Evolutionary conservation across 2,329 filamentous ascomycete genomes (phyloP).

Genomic region (Clarireedia monteithiana): DNA sequence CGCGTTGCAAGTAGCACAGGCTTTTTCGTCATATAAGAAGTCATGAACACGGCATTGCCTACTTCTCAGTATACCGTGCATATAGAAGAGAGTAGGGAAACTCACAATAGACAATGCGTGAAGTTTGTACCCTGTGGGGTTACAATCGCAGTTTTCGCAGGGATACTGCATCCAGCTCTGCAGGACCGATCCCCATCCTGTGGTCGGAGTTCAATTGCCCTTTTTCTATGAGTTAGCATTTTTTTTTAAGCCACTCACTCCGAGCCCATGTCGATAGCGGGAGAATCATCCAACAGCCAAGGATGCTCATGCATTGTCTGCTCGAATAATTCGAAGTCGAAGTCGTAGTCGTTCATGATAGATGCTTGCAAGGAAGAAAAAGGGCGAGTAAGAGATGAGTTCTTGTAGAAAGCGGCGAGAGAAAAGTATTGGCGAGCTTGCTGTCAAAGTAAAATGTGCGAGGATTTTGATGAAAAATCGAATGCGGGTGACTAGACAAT

Average conservation of each 20-base stretch:
- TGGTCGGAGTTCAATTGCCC: too few relatives aligned
- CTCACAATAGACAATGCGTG: not conserved
- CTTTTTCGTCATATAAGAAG: not conserved
- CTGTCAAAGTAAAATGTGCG: not conserved
- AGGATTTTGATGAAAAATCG: not conserved
- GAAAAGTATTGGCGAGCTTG: not conserved
- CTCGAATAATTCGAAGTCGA: not conserved
- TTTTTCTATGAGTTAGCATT: constrained; percentile 8
- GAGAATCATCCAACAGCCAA: not conserved
- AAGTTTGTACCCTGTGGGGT: too few relatives aligned
- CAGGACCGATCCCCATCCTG: too few relatives aligned
- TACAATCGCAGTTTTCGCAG: too few relatives aligned
- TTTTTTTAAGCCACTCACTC: constrained; percentile 5
- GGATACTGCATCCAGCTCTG: too few relatives aligned
- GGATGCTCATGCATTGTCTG: not conserved
- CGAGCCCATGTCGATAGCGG: not conserved
- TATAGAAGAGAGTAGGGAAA: not conserved
- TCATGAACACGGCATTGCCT: not conserved
- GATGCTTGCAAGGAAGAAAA: not conserved
- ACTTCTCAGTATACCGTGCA: not conserved
- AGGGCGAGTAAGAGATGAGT: not conserved
- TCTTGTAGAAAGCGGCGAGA: not conserved
- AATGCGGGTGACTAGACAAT: not conserved
- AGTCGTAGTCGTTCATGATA: not conserved
- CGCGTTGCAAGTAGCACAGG: not conserved